Evolutionary conservation across 2,329 filamentous ascomycete species (phyloP), one percentile per base, ranked within the genome.

Genomic region (Berkeleyomyces basicola): DNA sequence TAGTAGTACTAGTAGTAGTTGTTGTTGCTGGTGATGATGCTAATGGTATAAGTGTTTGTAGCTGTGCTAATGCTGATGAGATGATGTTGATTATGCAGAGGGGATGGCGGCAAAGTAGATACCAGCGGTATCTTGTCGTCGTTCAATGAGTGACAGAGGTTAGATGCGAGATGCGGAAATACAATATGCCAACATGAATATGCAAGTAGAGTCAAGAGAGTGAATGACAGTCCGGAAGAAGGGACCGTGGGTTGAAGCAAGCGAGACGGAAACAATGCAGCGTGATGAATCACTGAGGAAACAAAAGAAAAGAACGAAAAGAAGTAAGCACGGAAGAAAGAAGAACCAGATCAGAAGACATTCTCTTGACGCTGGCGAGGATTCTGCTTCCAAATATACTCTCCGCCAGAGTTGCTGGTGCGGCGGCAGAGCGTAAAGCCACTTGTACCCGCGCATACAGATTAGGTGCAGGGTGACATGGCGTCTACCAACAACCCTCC

Each of bases 151-250:
- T 53, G 33, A 36, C 49, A 6, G 10, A 49, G 46, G n/a, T 23
- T 49, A 9, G 31, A 53, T 2, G 11, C 23, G 33, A 53, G 37
- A 33, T 53, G 10, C 33, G 7, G 31, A 31, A 31, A 51, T 51
- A 53, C 16, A 51, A 11, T 16, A 11, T 16, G 4, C n/a, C 4
- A 14, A 53, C 14, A 33, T 7, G 31, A 49, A 36, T 53, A 53
- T 53, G 49, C 49, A 36, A 53, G 6, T 53, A 53, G 33, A 58
- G 11, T 62, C 51, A 46, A 59, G 55, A 62, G 40, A 57, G 59
- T 46, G 36, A 59, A 62, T 36, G 10, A 53, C 49, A 7, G 4
- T 11, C 49, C 16, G 7, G 49, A 53, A 16, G 3, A 23, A 16
- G 23, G 23, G 49, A 37, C 9, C 14, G 46, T 49, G 9, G 14